A percentile compares a stretch with the other conserved stretches of the same genome.
Evolutionary conservation across 2,329 filamentous ascomycete genomes (phyloP).

Genomic region (Macrophomina tecta): DNA sequence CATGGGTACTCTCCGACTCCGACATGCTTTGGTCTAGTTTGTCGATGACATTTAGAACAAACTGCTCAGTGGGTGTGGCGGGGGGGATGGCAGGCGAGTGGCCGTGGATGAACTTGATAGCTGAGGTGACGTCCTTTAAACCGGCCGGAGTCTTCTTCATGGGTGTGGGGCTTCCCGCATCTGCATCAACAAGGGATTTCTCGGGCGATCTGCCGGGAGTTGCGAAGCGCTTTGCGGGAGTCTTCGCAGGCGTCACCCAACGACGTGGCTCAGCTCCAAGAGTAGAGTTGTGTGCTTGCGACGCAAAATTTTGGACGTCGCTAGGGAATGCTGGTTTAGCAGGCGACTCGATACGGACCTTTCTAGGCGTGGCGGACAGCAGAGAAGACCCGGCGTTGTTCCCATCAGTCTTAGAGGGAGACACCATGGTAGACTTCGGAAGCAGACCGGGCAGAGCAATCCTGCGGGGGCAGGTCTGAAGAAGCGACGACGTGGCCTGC

Average conservation of each 20-base stretch:
- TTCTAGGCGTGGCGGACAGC: slow-evolving; percentile 24
- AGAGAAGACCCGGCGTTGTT: slow-evolving; percentile 21
- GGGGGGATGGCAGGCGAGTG: slow-evolving; percentile 12
- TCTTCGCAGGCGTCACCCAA: slow-evolving; percentile 22
- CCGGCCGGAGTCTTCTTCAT: slow-evolving; percentile 23
- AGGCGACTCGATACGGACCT: slow-evolving; percentile 24
- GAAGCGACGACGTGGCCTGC: slow-evolving; percentile 21
- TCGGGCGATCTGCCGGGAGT: slow-evolving; percentile 13
- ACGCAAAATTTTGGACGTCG: slow-evolving; percentile 20
- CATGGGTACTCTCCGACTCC: slow-evolving; percentile 6
- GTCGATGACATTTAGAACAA: slow-evolving; percentile 24
- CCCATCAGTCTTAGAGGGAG: slow-evolving; percentile 11
- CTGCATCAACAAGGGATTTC: slow-evolving; percentile 9
- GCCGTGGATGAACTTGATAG: slow-evolving; percentile 15
- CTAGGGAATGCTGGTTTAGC: not conserved
- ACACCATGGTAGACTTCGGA: slow-evolving; percentile 1
- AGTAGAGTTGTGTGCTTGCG: slow-evolving; percentile 1
- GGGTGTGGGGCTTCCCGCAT: slow-evolving; percentile 22
- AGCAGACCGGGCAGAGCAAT: slow-evolving; percentile 18
- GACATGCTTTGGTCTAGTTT: slow-evolving; percentile 24
- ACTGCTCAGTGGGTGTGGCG: slow-evolving; percentile 22
- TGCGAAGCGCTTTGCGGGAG: slow-evolving; percentile 21
- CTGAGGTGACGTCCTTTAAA: slow-evolving; percentile 24
- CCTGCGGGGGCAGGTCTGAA: slow-evolving; percentile 29
- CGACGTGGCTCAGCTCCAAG: slow-evolving; percentile 20